Percentiles rank a stretch among this genome's conserved stretches.
Conservation (phyloP, 2,329 filamentous ascomycete genomes). For the Aspergillus melleus region DNA sequence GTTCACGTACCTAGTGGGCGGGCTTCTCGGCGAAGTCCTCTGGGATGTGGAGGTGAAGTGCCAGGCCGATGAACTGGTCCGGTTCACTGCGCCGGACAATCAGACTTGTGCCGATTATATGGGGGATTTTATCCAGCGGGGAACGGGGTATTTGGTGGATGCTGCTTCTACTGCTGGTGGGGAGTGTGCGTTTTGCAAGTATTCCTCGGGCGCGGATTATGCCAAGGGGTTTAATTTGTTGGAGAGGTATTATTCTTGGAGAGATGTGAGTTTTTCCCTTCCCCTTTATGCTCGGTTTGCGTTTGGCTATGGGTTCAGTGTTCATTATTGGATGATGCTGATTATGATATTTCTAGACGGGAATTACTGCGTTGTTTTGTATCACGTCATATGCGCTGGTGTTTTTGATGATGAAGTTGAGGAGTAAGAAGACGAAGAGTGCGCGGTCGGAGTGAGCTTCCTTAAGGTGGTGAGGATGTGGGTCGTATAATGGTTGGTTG, state of each 20-base stretch:
- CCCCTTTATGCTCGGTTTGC: not conserved
- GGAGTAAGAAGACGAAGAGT: slow-evolving; percentile 51
- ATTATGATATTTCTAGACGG: slow-evolving; percentile 25
- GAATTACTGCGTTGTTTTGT: slow-evolving; percentile 47
- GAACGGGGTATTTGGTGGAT: slow-evolving; percentile 33
- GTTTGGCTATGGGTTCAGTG: too few relatives aligned
- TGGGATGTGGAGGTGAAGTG: slow-evolving; percentile 44
- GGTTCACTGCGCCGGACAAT: slow-evolving; percentile 27
- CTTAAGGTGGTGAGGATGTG: not conserved
- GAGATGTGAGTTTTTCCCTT: slow-evolving; percentile 31
- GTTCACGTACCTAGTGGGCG: slow-evolving; percentile 45
- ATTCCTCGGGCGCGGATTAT: slow-evolving; percentile 34
- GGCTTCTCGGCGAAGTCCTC: slow-evolving; percentile 37
- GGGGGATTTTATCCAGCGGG: slow-evolving; percentile 29
- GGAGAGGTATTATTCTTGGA: slow-evolving; percentile 38
- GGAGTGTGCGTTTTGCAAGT: slow-evolving; percentile 34
- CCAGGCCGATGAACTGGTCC: slow-evolving; percentile 30
- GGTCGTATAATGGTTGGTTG: too few relatives aligned
- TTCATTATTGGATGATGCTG: not conserved
- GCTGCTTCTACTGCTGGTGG: slow-evolving; percentile 26
- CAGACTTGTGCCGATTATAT: slow-evolving; percentile 38
- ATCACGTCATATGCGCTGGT: slow-evolving; percentile 45
- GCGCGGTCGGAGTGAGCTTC: slow-evolving; percentile 32
- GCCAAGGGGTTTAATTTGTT: slow-evolving; percentile 34
- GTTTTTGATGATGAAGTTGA: slow-evolving; percentile 51